Evolutionary conservation across 768 basidiomycete genomes (phyloP).

Genomic region (Trametes meyenii): DNA sequence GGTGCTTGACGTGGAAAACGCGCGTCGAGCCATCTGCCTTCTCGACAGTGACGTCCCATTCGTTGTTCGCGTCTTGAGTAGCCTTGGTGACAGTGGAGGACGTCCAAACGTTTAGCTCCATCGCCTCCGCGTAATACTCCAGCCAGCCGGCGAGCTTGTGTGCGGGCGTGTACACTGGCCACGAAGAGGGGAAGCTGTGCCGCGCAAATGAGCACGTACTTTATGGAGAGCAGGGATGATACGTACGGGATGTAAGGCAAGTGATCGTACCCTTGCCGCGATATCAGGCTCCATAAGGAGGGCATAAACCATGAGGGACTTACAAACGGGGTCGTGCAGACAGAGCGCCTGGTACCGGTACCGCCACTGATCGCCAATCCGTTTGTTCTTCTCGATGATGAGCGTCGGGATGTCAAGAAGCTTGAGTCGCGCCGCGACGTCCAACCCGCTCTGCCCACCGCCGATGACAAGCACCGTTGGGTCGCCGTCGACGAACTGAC

Average conservation of each 20-base stretch:
- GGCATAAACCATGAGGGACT: conserved; percentile 32
- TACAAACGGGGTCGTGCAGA: conserved; percentile 69
- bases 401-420: conserved; percentile 50
- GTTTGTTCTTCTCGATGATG: conserved; percentile 62
- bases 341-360: conserved; percentile 67
- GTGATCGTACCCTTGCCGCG: conserved; percentile 45
- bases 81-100: conserved; percentile 37
- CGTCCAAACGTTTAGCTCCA: conserved; percentile 72
- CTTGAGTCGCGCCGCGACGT: conserved; percentile 62
- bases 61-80: conserved; percentile 26
- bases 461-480: conserved; percentile 57
- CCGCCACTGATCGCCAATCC: conserved; percentile 69
- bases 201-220: neutral
- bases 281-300: neutral
- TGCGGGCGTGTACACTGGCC: conserved; percentile 63
- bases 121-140: conserved; percentile 58
- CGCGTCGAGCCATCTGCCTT: conserved; percentile 40
- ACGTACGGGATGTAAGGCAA: conserved; percentile 59
- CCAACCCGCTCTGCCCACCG: conserved; percentile 57
- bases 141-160: conserved; percentile 70
- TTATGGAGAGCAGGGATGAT: neutral
- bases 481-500: conserved; percentile 45
- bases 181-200: conserved; percentile 56
- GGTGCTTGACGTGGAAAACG: conserved; percentile 35
- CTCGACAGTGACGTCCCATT: conserved; percentile 36